Evolutionary conservation across 1,139 yeast genomes (phyloP), one percentile per base, ranked within the genome.

Genomic region (Suhomyces choctaworum): DNA sequence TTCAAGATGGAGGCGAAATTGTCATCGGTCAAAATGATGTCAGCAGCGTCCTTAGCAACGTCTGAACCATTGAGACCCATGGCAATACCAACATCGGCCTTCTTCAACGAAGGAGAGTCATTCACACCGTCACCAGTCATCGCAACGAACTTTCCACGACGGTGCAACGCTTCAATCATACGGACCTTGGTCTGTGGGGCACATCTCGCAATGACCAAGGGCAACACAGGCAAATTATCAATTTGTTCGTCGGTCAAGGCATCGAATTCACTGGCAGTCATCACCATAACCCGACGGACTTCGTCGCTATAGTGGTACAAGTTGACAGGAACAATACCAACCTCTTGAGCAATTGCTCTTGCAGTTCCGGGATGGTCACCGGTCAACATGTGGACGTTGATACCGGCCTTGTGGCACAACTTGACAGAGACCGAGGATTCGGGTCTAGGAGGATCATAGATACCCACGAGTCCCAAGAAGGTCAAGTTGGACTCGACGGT

Each of bases 111-210:
- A 13, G 94, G 95, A 4, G 92, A 83, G 57, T 85, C 94, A 55
- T 85, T 85, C 34, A 84, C 90, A 48, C 94, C 94, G 58, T 84
- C 94, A 48, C 94, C 95, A 26, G 95, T 84, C 94, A 84, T 85
- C 22, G 92, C 94, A 46, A 82, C 80, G 52, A 79, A 82, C 45
- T 78, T 78, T 13, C 69, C 59, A 42, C 90, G 73, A 45, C 94
- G 76, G 50, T 84, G 92, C 28, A 85, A 68, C 0, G 94, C 92
- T 25, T 84, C 90, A 52, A 85, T 83, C 84, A 85, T 81, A 46
- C 89, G 73, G 15, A 84, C 94, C 56, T 85, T 85, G 22, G 94
- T 84, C 55, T 82, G 86, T 4, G 95, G 95, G 9, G 94, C 86
- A 64, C 94, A 85, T 46, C 95, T 72, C 5, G 94, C 94, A 63